Conservation (phyloP, 2,329 filamentous ascomycete genomes). For the Exophiala calicioides region DNA sequence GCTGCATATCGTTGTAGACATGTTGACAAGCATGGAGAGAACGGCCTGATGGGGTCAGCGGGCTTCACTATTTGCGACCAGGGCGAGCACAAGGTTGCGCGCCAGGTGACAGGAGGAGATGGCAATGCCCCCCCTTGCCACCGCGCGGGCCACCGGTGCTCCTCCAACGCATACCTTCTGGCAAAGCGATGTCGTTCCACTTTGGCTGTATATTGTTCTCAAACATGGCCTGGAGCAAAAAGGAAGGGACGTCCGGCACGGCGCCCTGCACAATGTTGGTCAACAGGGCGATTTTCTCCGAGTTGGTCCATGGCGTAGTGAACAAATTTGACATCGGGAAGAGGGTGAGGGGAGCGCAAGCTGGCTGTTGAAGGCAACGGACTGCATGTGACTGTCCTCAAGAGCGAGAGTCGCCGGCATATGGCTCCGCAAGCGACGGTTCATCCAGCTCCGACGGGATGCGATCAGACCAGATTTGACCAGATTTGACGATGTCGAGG, state of each 20-base stretch:
- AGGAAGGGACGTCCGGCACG: constrained; percentile 26
- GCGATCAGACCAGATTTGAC: too few relatives aligned
- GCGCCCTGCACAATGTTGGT: constrained; percentile 30
- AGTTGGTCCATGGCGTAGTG: constrained; percentile 21
- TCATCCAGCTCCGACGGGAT: constrained; percentile 10
- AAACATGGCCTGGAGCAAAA: constrained; percentile 25
- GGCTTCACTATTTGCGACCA: neutral
- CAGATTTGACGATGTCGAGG: too few relatives aligned
- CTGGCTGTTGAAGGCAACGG: constrained; percentile 14
- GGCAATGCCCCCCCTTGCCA: neutral
- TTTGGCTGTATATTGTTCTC: constrained; percentile 23
- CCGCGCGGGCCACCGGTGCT: constrained; percentile 4
- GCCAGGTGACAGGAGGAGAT: too few relatives aligned
- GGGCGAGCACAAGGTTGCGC: neutral
- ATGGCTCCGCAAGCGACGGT: constrained; percentile 13
- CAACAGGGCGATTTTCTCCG: constrained; percentile 31
- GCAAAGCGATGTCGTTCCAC: constrained; percentile 31
- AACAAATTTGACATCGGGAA: constrained; percentile 30
- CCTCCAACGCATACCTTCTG: constrained; percentile 26
- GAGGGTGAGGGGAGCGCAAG: constrained; percentile 16
- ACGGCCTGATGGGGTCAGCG: constrained; percentile 27
- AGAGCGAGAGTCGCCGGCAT: constrained; percentile 22
- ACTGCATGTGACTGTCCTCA: constrained; percentile 27
- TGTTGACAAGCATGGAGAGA: constrained; percentile 27
- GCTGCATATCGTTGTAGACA: constrained; percentile 21